These are phyloP conservation scores for Citrus mangshanensis DNA, from an alignment of 345 rosid genomes.

Conservation along the genomic window DNA sequence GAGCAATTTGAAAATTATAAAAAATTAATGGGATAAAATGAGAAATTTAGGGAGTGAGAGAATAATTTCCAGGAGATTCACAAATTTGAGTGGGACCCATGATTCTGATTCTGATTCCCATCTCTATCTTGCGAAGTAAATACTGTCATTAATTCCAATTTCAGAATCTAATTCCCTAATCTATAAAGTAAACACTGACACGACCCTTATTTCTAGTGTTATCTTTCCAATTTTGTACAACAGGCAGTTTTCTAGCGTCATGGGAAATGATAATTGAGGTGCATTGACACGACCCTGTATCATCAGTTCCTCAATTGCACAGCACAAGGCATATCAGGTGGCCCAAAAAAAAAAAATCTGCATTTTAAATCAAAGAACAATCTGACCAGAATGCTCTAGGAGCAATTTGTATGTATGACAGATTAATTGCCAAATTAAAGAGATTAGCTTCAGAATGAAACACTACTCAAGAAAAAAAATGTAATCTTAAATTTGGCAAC, in stretches of 20 bases:
- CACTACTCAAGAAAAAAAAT: too few relatives aligned
- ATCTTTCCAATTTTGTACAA: too few relatives aligned
- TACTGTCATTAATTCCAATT: too few relatives aligned
- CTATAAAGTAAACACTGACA: too few relatives aligned
- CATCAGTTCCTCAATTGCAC: not conserved
- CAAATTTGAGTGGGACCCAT: rapidly evolving
- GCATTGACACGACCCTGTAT: not conserved
- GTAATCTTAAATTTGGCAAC: not conserved
- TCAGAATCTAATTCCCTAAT: rapidly evolving
- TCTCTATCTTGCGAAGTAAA: too few relatives aligned
- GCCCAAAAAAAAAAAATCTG: not conserved
- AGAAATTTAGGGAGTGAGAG: too few relatives aligned
- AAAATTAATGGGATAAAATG: too few relatives aligned
- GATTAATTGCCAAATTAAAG: not conserved
- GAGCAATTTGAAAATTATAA: too few relatives aligned
- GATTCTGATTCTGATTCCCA: rapidly evolving
- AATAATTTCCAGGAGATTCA: rapidly evolving
- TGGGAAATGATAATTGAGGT: not conserved
- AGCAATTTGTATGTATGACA: too few relatives aligned
- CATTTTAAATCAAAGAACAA: not conserved
- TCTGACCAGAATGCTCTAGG: not conserved
- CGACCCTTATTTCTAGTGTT: too few relatives aligned
- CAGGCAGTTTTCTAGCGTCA: not conserved
- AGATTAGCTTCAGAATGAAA: not conserved
- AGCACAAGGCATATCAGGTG: not conserved